Evolutionary conservation across 176 grass and related monocot genomes (phyloP).

Genomic region (Oryza brachyantha): DNA sequence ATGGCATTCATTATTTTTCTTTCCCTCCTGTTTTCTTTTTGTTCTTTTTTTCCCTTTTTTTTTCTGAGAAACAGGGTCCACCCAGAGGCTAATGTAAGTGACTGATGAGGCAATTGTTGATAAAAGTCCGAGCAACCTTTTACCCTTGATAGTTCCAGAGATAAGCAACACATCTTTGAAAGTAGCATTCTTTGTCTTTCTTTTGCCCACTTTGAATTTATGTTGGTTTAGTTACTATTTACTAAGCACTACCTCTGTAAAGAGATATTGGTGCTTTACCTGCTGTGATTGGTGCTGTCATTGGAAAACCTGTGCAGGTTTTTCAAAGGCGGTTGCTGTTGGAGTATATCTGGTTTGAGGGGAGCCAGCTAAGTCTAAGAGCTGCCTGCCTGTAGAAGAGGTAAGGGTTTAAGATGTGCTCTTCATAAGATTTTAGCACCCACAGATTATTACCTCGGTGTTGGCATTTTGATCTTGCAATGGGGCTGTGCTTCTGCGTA

Average conservation of each 20-base stretch:
- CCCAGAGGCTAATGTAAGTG: constrained; percentile 54
- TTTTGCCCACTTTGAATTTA: neutral
- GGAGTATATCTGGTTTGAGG: constrained; percentile 20
- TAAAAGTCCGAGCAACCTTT: constrained; percentile 25
- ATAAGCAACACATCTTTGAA: constrained; percentile 42
- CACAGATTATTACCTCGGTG: neutral
- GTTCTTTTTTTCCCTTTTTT: constrained; percentile 19
- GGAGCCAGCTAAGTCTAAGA: constrained; percentile 4
- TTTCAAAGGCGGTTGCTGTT: constrained; percentile 27
- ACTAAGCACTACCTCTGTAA: constrained; percentile 5
- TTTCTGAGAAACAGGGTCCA: constrained; percentile 58
- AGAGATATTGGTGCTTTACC: constrained; percentile 29
- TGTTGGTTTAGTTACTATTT: neutral
- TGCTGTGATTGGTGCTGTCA: constrained; percentile 44
- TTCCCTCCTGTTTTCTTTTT: constrained; percentile 26
- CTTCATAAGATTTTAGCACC: neutral
- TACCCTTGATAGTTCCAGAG: constrained; percentile 41
- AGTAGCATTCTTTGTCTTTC: neutral
- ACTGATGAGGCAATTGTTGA: constrained; percentile 36
- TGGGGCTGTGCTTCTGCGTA: neutral
- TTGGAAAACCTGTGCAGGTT: constrained; percentile 49
- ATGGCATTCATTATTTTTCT: constrained; percentile 39
- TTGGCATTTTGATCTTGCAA: neutral
- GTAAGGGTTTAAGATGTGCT: constrained; percentile 24
- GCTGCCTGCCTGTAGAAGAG: constrained; percentile 25